Evolutionary conservation across 2,329 filamentous ascomycete genomes (phyloP), one percentile per base, ranked within the genome.

Genomic region (Colletotrichum viniferum): DNA sequence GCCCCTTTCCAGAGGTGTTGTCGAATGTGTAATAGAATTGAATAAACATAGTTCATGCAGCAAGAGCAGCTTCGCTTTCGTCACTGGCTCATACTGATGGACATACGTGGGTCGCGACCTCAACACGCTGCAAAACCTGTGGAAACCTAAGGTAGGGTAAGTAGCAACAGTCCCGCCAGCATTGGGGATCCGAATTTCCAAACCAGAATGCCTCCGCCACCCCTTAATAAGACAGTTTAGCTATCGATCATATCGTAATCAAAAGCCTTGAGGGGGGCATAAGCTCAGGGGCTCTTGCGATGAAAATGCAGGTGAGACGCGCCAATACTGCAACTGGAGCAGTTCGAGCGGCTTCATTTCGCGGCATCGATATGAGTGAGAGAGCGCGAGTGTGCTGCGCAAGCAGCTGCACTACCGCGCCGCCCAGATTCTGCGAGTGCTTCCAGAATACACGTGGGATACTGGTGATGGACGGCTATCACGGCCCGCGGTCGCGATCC

Each of bases 391-490:
- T n/a, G 38, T 48, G 18, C 38, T 6, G 18, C 38, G 38, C 3
- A n/a, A 48, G 18, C 1, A n/a, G 9, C 38, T 48, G n/a, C 9
- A 48, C 3, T 6, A 4, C 5, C 12, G 1, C 3, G 18, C 18
- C 5, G 10, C 38, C 16, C 0, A 6, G 3, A 12, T 2, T 12
- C 5, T 1, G 3, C 2, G 38, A 3, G 38, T 5, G 38, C 5
- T 4, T 12, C 18, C 3, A n/a, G 18, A 12, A 48, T n/a, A 48
- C 1, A 48, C 38, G 18, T 12, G 1, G 18, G 38, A 48, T 5
- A 9, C 1, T 48, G 38, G 9, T 48, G 18, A 48, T 48, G 38
- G 9, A n/a, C 38, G 3, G 18, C n/a, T 1, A n/a, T n/a, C 18
- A n/a, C 18, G 18, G 38, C 0, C 18, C n/a, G 18, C 38, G 9